A percentile compares a stretch with the other conserved stretches of the same genome.
These are phyloP conservation scores for Carpinus viminea DNA, from an alignment of 306 rosid genomes.

Conservation along the genomic window DNA sequence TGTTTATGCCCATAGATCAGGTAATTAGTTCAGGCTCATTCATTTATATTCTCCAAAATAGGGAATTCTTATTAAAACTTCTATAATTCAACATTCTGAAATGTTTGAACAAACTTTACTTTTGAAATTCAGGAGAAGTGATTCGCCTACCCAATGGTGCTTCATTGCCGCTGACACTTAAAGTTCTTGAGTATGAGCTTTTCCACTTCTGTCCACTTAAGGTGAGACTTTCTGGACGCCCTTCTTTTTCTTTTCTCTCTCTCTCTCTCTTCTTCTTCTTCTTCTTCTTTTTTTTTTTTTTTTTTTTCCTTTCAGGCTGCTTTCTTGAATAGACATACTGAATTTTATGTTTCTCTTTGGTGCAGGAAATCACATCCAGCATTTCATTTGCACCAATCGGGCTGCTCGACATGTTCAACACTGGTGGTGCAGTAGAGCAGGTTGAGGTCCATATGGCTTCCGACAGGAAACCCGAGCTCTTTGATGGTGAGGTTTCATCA, in stretches of 20 bases:
- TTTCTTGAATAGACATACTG: background rate
- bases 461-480: conserved; percentile 41
- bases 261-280: background rate
- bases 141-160: conserved; percentile 72
- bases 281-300: background rate
- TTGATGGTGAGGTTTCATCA: conserved; percentile 46
- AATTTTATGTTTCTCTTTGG: conserved; percentile 9
- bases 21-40: conserved; percentile 29
- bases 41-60: background rate
- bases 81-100: background rate
- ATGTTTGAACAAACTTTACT: background rate
- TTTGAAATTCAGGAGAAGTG: conserved; percentile 61
- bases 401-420: conserved; percentile 79
- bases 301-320: background rate
- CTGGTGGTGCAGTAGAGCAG: conserved; percentile 69
- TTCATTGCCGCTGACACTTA: conserved; percentile 75
- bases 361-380: conserved; percentile 59
- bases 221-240: conserved; percentile 33
- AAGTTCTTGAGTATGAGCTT: conserved; percentile 82
- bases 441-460: conserved; percentile 42
- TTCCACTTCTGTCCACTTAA: conserved; percentile 81
- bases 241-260: background rate
- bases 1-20: conserved; percentile 67
- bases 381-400: conserved; percentile 84
- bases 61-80: background rate